Evolutionary conservation across 2,329 filamentous ascomycete genomes (phyloP), one percentile per base, ranked within the genome.

Genomic region (Penicillium sp.): DNA sequence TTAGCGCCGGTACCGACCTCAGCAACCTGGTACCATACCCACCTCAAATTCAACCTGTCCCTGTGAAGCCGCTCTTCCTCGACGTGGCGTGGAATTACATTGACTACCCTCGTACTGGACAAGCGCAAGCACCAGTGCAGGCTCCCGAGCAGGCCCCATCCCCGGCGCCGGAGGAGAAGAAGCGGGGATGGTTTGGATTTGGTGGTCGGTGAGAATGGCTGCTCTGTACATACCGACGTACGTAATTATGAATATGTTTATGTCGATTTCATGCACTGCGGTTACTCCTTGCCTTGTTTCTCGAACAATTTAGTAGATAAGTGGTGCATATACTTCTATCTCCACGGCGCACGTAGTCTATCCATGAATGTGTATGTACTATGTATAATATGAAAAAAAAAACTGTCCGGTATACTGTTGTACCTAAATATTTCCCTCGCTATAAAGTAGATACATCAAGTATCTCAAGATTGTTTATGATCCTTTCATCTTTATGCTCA

Each of bases 41-140:
- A 13, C 93, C 94, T 1, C 90, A 88, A 73, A 80, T 97, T 67
- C 87, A 91, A 63, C 84, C 90, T 1, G 87, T 98, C 42, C 93
- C 95, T 0, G 89, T 97, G 55, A 99, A 99, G 81, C 95, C 95
- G 30, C 83, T 98, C 37, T 98, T 98, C 82, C 86, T 98, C 61
- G 95, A 99, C 73, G 89, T 97, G 7, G 95, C 95, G 10, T 99
- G 92, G 91, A 98, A 98, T 75, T 98, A 97, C 75, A 93, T 99
- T 64, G 87, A 92, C 52, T 99, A 99, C 73, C 93, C 93, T 0
- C 88, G 87, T 37, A 65, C 42, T 3, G 55, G 52, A 43, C 46
- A 67, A 35, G 61, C 70, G 33, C 71, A 72, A 61, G 70, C 64
- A 33, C 71, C 73, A 60, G 70, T 64, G 11, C 38, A 45, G 35